Evolutionary conservation across 371 early-diverging fungal species (phyloP).

Genomic region (Parasitella parasitica): DNA sequence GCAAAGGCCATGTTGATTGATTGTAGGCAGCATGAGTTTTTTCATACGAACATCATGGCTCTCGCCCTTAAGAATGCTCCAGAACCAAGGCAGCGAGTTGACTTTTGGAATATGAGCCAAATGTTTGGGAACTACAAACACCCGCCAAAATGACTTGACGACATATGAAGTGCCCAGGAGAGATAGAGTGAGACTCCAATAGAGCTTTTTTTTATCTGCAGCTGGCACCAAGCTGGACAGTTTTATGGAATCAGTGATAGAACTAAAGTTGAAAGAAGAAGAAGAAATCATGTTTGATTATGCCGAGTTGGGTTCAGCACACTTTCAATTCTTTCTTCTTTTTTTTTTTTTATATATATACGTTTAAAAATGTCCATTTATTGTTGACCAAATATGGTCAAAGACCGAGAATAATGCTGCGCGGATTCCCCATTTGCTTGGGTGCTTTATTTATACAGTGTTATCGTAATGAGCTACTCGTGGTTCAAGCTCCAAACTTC

Average conservation of each 20-base stretch:
- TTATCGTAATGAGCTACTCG: slow-evolving; percentile 20
- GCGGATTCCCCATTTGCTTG: background rate
- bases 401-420: slow-evolving; percentile 13
- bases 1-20: slow-evolving; percentile 30
- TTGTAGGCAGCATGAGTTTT: slow-evolving; percentile 16
- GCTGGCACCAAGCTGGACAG: background rate
- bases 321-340: background rate
- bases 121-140: slow-evolving; percentile 11
- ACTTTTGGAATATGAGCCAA: slow-evolving; percentile 29
- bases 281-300: background rate
- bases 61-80: slow-evolving; percentile 16
- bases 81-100: slow-evolving; percentile 22
- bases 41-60: slow-evolving; percentile 23
- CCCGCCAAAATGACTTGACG: background rate
- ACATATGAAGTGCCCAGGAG: background rate
- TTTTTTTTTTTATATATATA: no score
- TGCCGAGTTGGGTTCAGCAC: no score
- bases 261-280: background rate
- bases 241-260: background rate
- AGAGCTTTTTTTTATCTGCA: background rate
- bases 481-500: slow-evolving; percentile 72
- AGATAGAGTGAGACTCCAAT: background rate
- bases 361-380: background rate
- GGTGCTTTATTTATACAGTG: background rate
- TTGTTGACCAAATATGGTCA: slow-evolving; percentile 7